Evolutionary conservation across 495 filamentous ascomycete species (phyloP), one percentile per base, ranked within the genome.

Genomic region (Aspergillus indologenus): DNA sequence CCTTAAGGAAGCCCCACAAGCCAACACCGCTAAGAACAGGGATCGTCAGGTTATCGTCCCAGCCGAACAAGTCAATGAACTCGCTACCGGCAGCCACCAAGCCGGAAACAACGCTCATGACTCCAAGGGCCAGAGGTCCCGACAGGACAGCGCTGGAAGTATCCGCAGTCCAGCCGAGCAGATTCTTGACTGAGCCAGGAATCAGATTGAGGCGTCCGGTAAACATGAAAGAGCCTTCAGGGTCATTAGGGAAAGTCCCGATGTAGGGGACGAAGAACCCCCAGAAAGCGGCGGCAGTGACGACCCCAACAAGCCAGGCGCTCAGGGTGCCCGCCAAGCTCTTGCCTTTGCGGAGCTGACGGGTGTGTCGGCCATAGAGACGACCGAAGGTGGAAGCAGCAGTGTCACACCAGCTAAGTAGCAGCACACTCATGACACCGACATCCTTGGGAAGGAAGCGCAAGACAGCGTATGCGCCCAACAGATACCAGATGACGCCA

Each of bases 21-120:
- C 94, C 93, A 17, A 95, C 68, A 15, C 91, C 91, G 69, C 90
- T 96, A 52, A 98, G 74, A 43, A 96, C 85, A 14, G 94, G 94
- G 71, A 98, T 98, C 40, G 93, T 96, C 59, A 98, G 77, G 74
- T 98, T 98, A 76, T 98, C 94, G 69, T 98, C 94, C 90, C 90
- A 90, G 24, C 90, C 87, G 68, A 89, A 96, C 0, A 96, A 63
- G 75, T 98, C 91, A 54, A 96, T 80, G 26, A 93, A 91, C 75
- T 98, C 94, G 68, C 91, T 96, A 31, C 85, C 84, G 52, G 90
- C 87, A 14, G 90, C 95, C 55, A 93, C 85, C 34, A 97, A 66
- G 8, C 94, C 94, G 17, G 93, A 91, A 72, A 91, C 88, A 21
- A 96, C 61, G 69, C 90, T 92, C 85, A 97, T 86, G 42, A 90